Base-by-base conservation (phyloP, 2,329 filamentous ascomycete genomes). In the Beauveria medogensis region DNA sequence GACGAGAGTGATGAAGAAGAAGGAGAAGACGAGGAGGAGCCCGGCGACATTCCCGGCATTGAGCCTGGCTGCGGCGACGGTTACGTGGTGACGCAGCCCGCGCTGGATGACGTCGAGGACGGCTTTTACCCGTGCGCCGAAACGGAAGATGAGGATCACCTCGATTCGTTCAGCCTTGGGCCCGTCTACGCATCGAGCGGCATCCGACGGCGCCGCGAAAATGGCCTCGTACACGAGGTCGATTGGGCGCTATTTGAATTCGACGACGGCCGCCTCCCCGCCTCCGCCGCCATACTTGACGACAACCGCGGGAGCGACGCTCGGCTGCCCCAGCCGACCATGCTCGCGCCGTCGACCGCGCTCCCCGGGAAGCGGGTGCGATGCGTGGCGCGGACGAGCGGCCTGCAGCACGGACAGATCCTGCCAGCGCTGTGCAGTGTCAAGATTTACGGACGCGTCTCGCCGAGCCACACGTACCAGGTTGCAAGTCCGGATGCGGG, bases 171-270 rank as follows among this genome's bases (percentile, higher is more conserved):
- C 68, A 84, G 86, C 16, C 79, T 97, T 1, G 93, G 93, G 3
- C 86, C 91, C 68, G 80, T 97, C 4, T 91, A 95, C 68, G 93
- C 93, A 0, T 95, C 91, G 0, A 96, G 92, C 24, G 93, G 93
- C 7, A 89, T 97, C 62, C 86, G 91, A 5, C 85, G 93, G 34
- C 87, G 89, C 56, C 82, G 87, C 59, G 81, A 84, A 62, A 80
- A 88, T 63, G 86, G 88, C 5, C 77, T 95, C 26, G 79, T 90
- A 6, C 93, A 97, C 71, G 93, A 97, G 72, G 92, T 97, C 50
- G 93, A 97, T 72, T 97, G 93, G 93, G 92, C 92, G 0, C 78
- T 97, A 2, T 92, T 97, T 67, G 85, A 90, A 66, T 90, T 97
- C 64, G 78, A 88, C 12, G 79, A 87, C 4, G 82, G 87, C 12